Conservation (phyloP, 2,329 filamentous ascomycete species). For the Sporothrix euskadiensis region DNA sequence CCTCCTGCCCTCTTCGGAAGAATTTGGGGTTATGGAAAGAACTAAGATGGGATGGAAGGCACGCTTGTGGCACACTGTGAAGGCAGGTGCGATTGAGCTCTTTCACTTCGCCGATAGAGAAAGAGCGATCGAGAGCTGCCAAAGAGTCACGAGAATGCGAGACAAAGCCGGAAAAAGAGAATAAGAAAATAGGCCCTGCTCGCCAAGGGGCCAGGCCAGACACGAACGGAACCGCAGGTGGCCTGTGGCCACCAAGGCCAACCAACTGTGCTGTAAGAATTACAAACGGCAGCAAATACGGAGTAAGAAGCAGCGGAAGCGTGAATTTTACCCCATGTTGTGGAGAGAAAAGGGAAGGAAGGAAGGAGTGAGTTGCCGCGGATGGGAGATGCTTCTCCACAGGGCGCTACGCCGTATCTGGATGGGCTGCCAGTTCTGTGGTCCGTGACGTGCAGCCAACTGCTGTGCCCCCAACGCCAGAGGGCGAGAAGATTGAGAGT, state of each 20-base stretch:
- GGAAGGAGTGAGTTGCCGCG: background rate
- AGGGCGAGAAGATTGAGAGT: background rate
- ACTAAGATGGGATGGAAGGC: background rate
- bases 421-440: slow-evolving; percentile 2
- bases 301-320: background rate
- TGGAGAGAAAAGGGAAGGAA: slow-evolving; percentile 8
- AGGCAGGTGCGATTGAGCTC: slow-evolving; percentile 5
- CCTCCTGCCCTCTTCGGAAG: background rate
- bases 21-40: background rate
- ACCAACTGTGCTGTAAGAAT: background rate
- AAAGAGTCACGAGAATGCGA: background rate
- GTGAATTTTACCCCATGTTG: slow-evolving; percentile 25
- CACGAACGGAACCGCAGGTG: background rate
- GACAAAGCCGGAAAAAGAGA: background rate
- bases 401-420: slow-evolving; percentile 22
- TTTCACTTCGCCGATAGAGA: background rate
- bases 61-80: background rate
- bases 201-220: background rate
- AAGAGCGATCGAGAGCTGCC: background rate
- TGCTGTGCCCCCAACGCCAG: slow-evolving; percentile 10
- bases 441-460: background rate
- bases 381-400: slow-evolving; percentile 24
- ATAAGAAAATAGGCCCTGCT: background rate
- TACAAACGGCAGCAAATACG: background rate
- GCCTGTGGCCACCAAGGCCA: background rate